These are phyloP conservation scores for Cinnamomum micranthum DNA, from an alignment of 164 flowering plant genomes.

Conservation along the genomic window DNA sequence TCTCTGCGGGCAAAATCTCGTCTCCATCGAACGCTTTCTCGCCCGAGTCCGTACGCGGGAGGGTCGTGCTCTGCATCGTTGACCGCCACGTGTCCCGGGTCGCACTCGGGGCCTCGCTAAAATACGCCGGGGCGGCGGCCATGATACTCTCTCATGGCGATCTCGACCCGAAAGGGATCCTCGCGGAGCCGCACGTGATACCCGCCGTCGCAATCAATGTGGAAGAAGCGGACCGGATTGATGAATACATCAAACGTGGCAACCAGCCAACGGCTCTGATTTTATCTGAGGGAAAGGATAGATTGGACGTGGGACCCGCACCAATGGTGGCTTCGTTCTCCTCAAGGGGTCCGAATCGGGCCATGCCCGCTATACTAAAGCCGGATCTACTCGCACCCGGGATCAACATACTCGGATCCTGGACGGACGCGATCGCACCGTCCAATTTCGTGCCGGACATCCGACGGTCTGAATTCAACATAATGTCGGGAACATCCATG, in stretches of 20 bases:
- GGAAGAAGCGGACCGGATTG: background rate
- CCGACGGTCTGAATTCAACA: slow-evolving; percentile 14
- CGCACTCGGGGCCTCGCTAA: slow-evolving; percentile 3
- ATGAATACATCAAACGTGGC: slow-evolving; percentile 1
- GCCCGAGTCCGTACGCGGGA: slow-evolving; percentile 1
- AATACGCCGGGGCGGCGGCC: slow-evolving; percentile 10
- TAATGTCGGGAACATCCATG: slow-evolving; percentile 31
- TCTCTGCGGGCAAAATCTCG: background rate
- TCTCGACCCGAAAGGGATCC: slow-evolving; percentile 6
- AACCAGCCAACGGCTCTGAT: slow-evolving; percentile 13
- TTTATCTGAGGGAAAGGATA: background rate
- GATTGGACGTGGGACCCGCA: slow-evolving; percentile 4
- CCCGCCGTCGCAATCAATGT: background rate
- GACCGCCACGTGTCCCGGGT: slow-evolving; percentile 8
- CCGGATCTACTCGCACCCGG: slow-evolving; percentile 32
- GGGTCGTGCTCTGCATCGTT: slow-evolving; percentile 10
- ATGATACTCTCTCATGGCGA: slow-evolving; percentile 10
- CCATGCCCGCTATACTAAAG: slow-evolving; percentile 12
- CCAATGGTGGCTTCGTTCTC: slow-evolving; percentile 14
- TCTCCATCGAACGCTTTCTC: background rate
- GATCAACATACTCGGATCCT: slow-evolving; percentile 26
- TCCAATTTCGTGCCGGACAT: background rate
- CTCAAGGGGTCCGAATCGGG: slow-evolving; percentile 8
- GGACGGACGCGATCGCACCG: slow-evolving; percentile 11
- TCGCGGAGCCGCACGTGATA: slow-evolving; percentile 14